Conservation (phyloP, 148 eudicot genomes). For the Dianthus caryophyllus region DNA sequence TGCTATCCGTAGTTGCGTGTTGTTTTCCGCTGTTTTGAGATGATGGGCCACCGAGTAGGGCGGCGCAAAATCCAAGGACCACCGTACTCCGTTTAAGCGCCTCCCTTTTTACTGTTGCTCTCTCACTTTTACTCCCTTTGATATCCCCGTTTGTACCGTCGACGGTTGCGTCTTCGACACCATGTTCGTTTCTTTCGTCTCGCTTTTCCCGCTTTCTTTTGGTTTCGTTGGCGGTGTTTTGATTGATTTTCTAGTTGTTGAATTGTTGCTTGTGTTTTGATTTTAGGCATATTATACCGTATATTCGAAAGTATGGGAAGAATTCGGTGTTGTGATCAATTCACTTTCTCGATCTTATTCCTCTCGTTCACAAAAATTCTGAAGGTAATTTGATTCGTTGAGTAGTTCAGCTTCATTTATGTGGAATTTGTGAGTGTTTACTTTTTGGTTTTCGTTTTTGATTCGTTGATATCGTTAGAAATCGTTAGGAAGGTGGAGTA, state of each 20-base stretch:
- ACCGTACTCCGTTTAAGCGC: slow-evolving; percentile 74
- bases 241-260: not conserved
- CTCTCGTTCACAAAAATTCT: slow-evolving; percentile 80
- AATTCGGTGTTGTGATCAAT: slow-evolving; percentile 79
- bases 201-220: not conserved
- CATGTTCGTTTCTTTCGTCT: no score
- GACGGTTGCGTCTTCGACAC: no score
- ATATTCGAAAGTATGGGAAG: slow-evolving; percentile 72
- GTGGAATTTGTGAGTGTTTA: no score
- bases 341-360: slow-evolving; percentile 68
- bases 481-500: no score
- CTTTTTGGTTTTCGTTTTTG: no score
- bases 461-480: no score
- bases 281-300: slow-evolving; percentile 81
- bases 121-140: no score
- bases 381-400: no score
- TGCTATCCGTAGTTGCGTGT: no score
- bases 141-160: no score
- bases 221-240: not conserved
- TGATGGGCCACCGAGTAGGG: slow-evolving; percentile 99
- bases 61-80: slow-evolving; percentile 78
- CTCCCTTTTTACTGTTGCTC: slow-evolving; percentile 97
- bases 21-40: no score
- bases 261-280: slow-evolving; percentile 15
- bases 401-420: no score